These are phyloP conservation scores for Musa schizocarpa DNA, from an alignment of 176 grass and related monocot species.

Conservation along the genomic window DNA sequence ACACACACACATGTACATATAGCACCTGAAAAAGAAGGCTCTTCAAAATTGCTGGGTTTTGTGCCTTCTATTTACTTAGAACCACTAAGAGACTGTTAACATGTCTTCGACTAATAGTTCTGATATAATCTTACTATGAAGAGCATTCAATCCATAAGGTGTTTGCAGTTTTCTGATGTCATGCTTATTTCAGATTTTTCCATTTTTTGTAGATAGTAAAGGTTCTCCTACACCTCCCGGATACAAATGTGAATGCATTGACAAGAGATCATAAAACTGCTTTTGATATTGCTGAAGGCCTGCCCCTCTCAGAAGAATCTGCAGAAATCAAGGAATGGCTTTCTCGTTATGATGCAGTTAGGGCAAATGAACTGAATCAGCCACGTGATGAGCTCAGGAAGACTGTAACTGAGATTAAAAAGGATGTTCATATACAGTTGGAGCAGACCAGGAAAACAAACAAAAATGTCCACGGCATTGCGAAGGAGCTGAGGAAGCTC, in stretches of 20 bases:
- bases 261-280: conserved; percentile 17
- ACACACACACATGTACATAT: no score
- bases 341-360: conserved; percentile 7
- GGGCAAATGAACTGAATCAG: conserved; percentile 12
- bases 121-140: no score
- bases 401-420: conserved; percentile 17
- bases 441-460: conserved; percentile 15
- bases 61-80: no score
- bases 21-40: no score
- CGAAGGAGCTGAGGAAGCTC: conserved; percentile 12
- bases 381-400: conserved; percentile 16
- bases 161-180: not conserved
- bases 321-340: conserved; percentile 15
- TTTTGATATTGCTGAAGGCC: conserved; percentile 10
- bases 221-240: conserved; percentile 2
- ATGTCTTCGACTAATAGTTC: no score
- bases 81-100: no score
- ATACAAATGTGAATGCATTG: conserved; percentile 10
- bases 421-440: conserved; percentile 10
- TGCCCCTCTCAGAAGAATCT: conserved; percentile 14
- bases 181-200: not conserved
- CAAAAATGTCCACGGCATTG: conserved; percentile 14
- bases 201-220: conserved; percentile 2
- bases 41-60: not conserved
- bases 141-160: no score